Evolutionary conservation across 1,139 yeast genomes (phyloP), one percentile per base, ranked within the genome.

Genomic region (Blastobotrys niveus): DNA sequence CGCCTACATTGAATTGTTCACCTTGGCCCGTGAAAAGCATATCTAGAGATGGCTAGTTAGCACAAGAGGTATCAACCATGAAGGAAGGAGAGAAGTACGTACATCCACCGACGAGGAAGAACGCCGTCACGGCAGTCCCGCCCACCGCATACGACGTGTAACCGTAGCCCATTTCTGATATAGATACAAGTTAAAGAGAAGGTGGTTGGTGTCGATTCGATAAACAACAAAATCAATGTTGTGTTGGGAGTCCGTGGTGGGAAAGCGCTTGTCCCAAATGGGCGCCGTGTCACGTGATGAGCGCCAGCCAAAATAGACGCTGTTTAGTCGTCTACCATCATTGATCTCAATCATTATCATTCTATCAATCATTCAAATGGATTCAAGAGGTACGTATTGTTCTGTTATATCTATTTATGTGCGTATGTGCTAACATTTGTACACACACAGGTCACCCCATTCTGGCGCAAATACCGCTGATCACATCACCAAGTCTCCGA

Each of bases 1-100:
- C 80, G 41, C 98, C 98, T 48, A 89, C 78, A 63, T 89, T 84
- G 72, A 91, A 91, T 41, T 80, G 71, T 63, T 88, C 95, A 43
- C 97, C 97, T 49, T 87, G 79, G 43, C 94, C 95, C 50, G 89
- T 86, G 76, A 91, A 86, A 53, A 91, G 73, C 78, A 88, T 82
- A 66, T 88, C 77, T 65, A 45, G 27, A 14, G 8, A n/a, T 21
- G 14, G 37, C 35, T 38, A 41, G 42, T 33, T 14, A 29, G 32
- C 14, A 12, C 17, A 29, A 10, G 5, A 14, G 15, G 32, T 19
- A 6, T 12, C 8, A 8, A 24, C n/a, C 26, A 10, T 24, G 26
- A 10, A 10, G 26, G 26, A 7, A 7, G 10, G 26, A 24, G 26
- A 24, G 10, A 24, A 24, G n/a, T 3, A 37, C 40, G 5, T 38